Conservation (phyloP, 768 basidiomycete genomes). For the Boletus vermiculosoides region DNA sequence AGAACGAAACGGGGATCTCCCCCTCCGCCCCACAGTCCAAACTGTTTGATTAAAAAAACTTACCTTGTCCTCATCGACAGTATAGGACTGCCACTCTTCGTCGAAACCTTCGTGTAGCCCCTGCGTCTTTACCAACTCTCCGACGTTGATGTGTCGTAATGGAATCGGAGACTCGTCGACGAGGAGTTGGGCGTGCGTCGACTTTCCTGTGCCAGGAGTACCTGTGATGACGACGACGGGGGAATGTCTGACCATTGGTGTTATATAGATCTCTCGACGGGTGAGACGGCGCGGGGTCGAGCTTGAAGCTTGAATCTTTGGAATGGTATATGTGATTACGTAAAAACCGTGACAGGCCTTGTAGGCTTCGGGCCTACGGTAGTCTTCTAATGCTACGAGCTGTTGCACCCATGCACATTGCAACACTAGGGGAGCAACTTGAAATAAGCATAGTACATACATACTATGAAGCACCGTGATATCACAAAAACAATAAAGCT, state of each 20-base stretch:
- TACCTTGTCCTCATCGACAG: conserved; percentile 95
- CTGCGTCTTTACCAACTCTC: conserved; percentile 84
- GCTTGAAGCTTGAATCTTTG: neutral
- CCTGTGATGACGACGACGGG: conserved; percentile 87
- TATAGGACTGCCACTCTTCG: conserved; percentile 93
- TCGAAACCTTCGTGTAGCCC: conserved; percentile 83
- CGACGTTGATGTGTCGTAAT: conserved; percentile 82
- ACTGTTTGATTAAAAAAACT: conserved; percentile 14
- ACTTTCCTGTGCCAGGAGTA: conserved; percentile 95
- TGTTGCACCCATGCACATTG: too few relatives aligned
- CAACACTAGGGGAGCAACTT: too few relatives aligned
- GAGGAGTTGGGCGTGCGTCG: conserved; percentile 87
- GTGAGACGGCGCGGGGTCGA: too few relatives aligned
- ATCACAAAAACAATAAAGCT: too few relatives aligned
- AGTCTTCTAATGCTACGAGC: too few relatives aligned
- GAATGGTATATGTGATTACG: neutral
- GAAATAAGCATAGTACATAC: too few relatives aligned
- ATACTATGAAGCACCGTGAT: too few relatives aligned
- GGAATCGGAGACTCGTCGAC: conserved; percentile 66
- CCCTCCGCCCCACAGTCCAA: too few relatives aligned
- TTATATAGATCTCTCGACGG: neutral
- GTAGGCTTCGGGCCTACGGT: too few relatives aligned
- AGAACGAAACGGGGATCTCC: too few relatives aligned
- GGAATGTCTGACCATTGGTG: conserved; percentile 22
- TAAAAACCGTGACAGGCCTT: too few relatives aligned